Base-by-base conservation (phyloP, 257 asterid genomes). In the Linderniella brevidens region DNA sequence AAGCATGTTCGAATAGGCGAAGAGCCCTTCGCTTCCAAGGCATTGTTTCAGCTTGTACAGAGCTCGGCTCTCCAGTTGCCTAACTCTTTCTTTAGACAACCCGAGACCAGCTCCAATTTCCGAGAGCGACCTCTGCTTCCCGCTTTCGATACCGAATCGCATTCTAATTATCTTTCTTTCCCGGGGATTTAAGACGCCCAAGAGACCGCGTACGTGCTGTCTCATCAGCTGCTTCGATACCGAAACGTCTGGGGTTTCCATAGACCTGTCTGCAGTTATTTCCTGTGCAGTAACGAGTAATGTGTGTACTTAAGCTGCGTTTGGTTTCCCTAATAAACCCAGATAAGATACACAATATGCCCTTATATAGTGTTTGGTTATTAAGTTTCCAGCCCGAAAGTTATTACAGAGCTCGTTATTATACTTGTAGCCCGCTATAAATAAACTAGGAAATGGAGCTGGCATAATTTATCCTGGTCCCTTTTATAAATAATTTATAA, bases 51-150 rank as follows among this genome's bases (percentile, higher is more conserved):
- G 84, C 76, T 80, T 87, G 80, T 70, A 39, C 18, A 80, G 37
- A 2, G 93, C 95, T 49, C 92, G 85, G 53, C 71, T 74, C 66
- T 87, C 95, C 36, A 87, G 77, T 65, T 87, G 95, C 55, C 95
- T 65, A 52, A 87, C 69, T 68, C 97, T 75, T 72, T 83, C 97
- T 69, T 80, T 87, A 0, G 93, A 71, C 58, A 87, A 67, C 50
- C 90, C 86, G 58, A 87, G 71, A 41, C 58, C 67, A 46, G 29
- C 62, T 32, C 97, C 94, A 25, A 86, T 82, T 52, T 83, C 97
- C n/a, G 93, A 75, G n/a, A 87, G 62, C 8, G 93, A 73, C 58
- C 69, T 78, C 46, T 52, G 68, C 36, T 58, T 47, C 4, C 88
- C 95, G 38, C 61, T 67, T 49, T 52, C 75, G 29, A 87, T 68